phyloP scores from a whole-genome alignment of 148 eudicot species.

The Oxyria digyna region DNA sequence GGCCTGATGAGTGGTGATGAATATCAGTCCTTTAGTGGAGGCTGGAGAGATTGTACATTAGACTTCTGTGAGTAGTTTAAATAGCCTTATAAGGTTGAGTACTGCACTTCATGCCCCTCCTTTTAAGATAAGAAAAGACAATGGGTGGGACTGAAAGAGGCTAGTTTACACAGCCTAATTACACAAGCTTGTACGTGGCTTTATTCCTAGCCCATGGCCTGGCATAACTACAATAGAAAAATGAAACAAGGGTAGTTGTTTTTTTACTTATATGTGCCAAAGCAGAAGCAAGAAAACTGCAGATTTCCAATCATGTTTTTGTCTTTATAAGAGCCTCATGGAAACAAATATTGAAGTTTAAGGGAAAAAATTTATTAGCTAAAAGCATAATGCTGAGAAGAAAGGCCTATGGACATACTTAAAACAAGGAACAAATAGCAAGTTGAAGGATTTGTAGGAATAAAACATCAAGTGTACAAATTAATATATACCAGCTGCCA shows the following conservation, averaged over 20 bases:
- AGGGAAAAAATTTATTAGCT: not conserved
- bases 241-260: no score
- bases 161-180: not conserved
- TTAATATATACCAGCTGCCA: not conserved
- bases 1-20: not conserved
- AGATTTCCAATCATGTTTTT: not conserved
- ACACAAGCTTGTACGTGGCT: not conserved
- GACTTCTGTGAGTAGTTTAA: not conserved
- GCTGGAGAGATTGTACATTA: not conserved
- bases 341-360: not conserved
- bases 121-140: not conserved
- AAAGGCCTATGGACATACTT: not conserved
- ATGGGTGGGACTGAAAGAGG: not conserved
- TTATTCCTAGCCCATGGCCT: no score
- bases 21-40: not conserved
- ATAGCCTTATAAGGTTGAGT: not conserved
- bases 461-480: not conserved
- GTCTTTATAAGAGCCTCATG: not conserved
- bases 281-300: not conserved
- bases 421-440: not conserved
- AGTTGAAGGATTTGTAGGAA: not conserved
- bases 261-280: not conserved
- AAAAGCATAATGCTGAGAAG: not conserved
- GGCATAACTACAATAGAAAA: no score
- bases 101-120: not conserved